Conservation (phyloP, 2,329 filamentous ascomycete species). For the Hysterium pulicare region DNA sequence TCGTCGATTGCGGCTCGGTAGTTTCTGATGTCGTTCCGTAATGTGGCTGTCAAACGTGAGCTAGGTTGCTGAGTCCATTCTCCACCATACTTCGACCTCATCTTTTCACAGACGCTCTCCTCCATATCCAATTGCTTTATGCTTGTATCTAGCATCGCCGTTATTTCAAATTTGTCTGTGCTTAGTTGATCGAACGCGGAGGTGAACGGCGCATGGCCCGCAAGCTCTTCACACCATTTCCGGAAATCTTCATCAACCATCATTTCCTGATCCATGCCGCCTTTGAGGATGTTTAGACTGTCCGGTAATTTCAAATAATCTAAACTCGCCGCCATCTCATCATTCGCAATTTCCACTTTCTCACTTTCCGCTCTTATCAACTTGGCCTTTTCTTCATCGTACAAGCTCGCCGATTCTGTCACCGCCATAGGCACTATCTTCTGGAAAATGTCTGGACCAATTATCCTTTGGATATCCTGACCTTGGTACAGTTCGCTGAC, state of each 20-base stretch:
- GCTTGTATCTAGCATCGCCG: conserved; percentile 70
- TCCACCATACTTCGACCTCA: conserved; percentile 92
- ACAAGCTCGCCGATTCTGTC: conserved; percentile 92
- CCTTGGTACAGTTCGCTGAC: conserved; percentile 96
- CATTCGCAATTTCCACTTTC: conserved; percentile 85
- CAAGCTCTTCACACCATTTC: conserved; percentile 90
- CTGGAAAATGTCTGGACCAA: conserved; percentile 92
- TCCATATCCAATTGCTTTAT: conserved; percentile 93
- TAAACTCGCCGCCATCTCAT: conserved; percentile 91
- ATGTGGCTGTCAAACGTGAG: conserved; percentile 78
- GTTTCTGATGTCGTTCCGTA: conserved; percentile 81
- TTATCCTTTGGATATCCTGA: conserved; percentile 95
- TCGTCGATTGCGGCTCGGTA: conserved; percentile 89
- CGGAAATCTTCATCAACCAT: conserved; percentile 87
- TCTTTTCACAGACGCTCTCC: conserved; percentile 97
- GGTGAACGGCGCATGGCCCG: conserved; percentile 75
- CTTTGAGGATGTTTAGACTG: conserved; percentile 86
- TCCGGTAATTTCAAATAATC: conserved; percentile 90
- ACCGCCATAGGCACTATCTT: conserved; percentile 96
- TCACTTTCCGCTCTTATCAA: conserved; percentile 90
- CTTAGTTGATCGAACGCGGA: conserved; percentile 76
- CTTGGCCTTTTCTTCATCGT: conserved; percentile 98
- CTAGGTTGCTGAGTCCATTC: conserved; percentile 99
- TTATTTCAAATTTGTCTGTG: conserved; percentile 71
- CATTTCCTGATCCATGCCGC: conserved; percentile 85